Percentiles rank a stretch among this genome's conserved stretches.
These are phyloP conservation scores for Solanum arcanum DNA, from an alignment of 257 asterid species.

Conservation along the genomic window DNA sequence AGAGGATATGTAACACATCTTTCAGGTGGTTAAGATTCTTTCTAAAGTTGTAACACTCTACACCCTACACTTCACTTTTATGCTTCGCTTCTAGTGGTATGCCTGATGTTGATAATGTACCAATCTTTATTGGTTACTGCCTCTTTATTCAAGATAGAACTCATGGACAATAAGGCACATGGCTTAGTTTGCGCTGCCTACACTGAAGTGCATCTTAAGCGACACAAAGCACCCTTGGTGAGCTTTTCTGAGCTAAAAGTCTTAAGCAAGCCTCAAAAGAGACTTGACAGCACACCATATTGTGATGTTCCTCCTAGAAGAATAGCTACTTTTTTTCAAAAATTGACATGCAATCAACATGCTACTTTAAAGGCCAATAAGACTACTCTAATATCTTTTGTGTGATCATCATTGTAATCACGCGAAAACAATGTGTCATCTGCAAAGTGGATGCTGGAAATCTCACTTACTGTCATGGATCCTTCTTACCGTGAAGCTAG, in stretches of 20 bases:
- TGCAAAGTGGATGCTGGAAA: background rate
- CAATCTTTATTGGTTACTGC: background rate
- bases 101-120: background rate
- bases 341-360: background rate
- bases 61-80: background rate
- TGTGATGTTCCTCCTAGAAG: background rate
- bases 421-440: background rate
- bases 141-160: background rate
- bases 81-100: background rate
- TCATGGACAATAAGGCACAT: background rate
- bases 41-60: background rate
- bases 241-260: background rate
- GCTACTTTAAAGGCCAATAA: background rate
- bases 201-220: background rate
- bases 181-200: background rate
- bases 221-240: background rate
- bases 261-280: background rate
- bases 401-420: background rate
- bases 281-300: background rate
- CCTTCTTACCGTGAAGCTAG: background rate
- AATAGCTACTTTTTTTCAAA: background rate
- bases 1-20: background rate
- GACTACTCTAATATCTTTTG: background rate
- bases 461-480: background rate
- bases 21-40: background rate